phyloP scores from a whole-genome alignment of 306 rosid species.

The Herpetospermum pedunculosum region DNA sequence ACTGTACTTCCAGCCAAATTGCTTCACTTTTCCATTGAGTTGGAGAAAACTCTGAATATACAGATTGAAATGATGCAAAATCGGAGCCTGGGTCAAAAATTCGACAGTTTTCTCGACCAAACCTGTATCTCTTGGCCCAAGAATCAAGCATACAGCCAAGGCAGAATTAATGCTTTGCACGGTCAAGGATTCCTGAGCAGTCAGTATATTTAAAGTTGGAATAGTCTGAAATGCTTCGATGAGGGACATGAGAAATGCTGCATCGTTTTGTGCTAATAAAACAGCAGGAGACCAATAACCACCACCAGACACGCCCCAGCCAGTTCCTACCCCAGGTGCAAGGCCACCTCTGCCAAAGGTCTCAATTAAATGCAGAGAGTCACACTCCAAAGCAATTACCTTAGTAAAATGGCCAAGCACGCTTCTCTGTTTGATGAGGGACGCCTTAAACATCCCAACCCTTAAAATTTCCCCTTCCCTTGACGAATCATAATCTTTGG shows the following conservation, averaged over 20 bases:
- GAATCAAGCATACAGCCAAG: conserved; percentile 48
- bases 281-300: conserved; percentile 75
- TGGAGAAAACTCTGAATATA: conserved; percentile 37
- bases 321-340: conserved; percentile 85
- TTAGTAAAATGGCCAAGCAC: conserved; percentile 34
- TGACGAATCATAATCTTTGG: conserved; percentile 30
- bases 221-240: conserved; percentile 31
- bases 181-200: conserved; percentile 34
- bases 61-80: conserved; percentile 48
- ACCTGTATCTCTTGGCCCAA: conserved; percentile 57
- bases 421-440: conserved; percentile 38
- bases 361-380: conserved; percentile 43
- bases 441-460: conserved; percentile 50
- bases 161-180: conserved; percentile 38
- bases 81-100: conserved; percentile 38
- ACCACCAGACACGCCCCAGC: conserved; percentile 89
- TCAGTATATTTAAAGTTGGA: conserved; percentile 13
- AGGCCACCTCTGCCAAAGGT: conserved; percentile 91
- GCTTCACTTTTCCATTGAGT: conserved; percentile 23
- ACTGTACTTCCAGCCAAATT: conserved; percentile 43
- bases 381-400: conserved; percentile 54
- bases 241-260: conserved; percentile 40
- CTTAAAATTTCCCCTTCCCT: conserved; percentile 58
- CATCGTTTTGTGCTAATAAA: conserved; percentile 53
- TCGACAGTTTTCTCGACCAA: conserved; percentile 39